Base-by-base conservation (phyloP, 345 rosid species). In the Physaria fendleri region DNA sequence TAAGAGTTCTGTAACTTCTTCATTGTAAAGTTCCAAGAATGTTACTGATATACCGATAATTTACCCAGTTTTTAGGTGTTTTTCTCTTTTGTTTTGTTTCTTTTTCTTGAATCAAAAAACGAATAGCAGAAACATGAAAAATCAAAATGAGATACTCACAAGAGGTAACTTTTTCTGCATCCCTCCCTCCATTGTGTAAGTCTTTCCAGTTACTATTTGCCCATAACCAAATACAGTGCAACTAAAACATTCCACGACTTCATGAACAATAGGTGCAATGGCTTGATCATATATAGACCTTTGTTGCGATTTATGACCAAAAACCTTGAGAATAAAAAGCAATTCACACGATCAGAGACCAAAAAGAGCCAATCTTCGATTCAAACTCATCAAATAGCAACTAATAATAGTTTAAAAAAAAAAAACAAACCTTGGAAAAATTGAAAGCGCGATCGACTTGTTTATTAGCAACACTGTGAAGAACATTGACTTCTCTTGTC, bases 211-310 rank as follows among this genome's bases (percentile, higher is more conserved):
- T 43, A 93, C 95, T 1, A 95, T 92, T 71, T 92, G 98, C 17
- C 98, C 96, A 70, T 88, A 92, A 0, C 96, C 98, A 46, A 92
- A 92, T 40, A 92, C 89, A 22, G 96, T 92, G 67, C 95, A 92
- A 64, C 90, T 92, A 77, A 84, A 92, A 60, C 96, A 95, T 4
- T 88, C 98, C 29, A 92, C 84, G 46, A 92, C 95, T 70, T 92
- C 96, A 74, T 83, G 79, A 33, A 92, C 98, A 53, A 92, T 77
- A 0, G 98, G 96, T 1, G 68, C 73, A 76, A 86, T 77, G 2
- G 95, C 87, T 80, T 88, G 98, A 34, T 86, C 98, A 62, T 86
- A 88, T 29, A 92, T 88, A n/a, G 96, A 77, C 51, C 98, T 69
- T 76, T 88, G 98, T 17, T 86, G 98, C 12, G 95, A 77, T 65